phyloP scores from a whole-genome alignment of 768 basidiomycete genomes.

The Pisolithus sp. region DNA sequence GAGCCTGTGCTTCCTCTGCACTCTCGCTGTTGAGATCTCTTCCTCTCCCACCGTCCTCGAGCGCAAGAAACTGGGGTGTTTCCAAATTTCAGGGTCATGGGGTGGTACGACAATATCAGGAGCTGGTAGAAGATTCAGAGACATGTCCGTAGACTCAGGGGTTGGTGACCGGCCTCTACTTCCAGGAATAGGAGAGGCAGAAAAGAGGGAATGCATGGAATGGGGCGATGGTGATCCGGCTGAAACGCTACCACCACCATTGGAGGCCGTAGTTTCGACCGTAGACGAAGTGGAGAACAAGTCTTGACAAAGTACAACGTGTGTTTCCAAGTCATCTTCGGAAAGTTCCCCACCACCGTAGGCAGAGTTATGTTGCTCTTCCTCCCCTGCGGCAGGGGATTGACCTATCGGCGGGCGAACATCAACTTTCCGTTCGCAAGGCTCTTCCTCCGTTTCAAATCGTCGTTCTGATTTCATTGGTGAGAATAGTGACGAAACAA shows the following conservation, averaged over 20 bases:
- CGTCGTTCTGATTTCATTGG: no score
- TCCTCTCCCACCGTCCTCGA: constrained; percentile 9
- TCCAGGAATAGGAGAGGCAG: constrained; percentile 1
- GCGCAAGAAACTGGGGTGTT: constrained; percentile 26
- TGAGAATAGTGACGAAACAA: neutral
- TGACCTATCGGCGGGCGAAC: neutral
- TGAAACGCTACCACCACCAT: neutral
- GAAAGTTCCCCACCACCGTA: constrained; percentile 3
- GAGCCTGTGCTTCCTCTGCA: constrained; percentile 12
- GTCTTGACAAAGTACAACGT: neutral
- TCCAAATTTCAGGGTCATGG: constrained; percentile 27
- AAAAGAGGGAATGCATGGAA: constrained; percentile 24
- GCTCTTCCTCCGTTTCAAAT: neutral
- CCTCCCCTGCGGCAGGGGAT: neutral
- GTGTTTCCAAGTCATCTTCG: constrained; percentile 4
- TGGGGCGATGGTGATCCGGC: neutral
- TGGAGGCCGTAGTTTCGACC: neutral
- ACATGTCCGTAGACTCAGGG: neutral
- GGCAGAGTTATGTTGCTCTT: neutral
- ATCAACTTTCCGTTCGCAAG: neutral
- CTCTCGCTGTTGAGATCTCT: neutral
- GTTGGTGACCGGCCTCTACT: neutral
- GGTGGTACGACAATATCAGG: constrained; percentile 2
- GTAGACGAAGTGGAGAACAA: neutral
- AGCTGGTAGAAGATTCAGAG: neutral